phyloP scores from a whole-genome alignment of 768 basidiomycete species.

The Macrolepiota fuliginosa region DNA sequence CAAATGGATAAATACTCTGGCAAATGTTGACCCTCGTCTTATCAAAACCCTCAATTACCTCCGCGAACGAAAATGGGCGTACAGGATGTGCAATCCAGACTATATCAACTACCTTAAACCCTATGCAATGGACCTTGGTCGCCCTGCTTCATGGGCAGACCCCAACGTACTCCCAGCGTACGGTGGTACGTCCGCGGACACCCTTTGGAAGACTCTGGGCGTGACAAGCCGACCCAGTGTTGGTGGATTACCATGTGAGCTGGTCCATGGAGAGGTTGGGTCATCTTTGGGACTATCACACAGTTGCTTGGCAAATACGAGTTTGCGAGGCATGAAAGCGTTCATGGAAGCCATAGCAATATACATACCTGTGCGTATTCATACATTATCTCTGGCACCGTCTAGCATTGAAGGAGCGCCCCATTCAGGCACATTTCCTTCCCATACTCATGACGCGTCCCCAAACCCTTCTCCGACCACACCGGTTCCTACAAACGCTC shows the following conservation, averaged over 20 bases:
- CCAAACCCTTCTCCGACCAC: constrained; percentile 43
- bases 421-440: constrained; percentile 63
- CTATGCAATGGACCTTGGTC: constrained; percentile 55
- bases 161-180: constrained; percentile 56
- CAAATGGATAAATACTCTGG: constrained; percentile 75
- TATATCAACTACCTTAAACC: constrained; percentile 40
- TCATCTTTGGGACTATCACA: constrained; percentile 41
- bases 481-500: constrained; percentile 38
- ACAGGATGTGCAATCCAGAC: constrained; percentile 39
- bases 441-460: constrained; percentile 65
- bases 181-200: constrained; percentile 52
- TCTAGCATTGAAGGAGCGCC: background rate
- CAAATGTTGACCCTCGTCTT: constrained; percentile 62
- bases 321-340: constrained; percentile 49
- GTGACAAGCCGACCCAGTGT: constrained; percentile 49
- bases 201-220: constrained; percentile 54
- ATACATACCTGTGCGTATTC: constrained; percentile 66
- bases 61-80: constrained; percentile 59
- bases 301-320: constrained; percentile 61
- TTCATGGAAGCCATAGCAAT: constrained; percentile 64
- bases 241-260: constrained; percentile 75
- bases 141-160: constrained; percentile 62
- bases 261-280: constrained; percentile 63
- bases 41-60: constrained; percentile 51
- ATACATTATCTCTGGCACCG: background rate